phyloP scores from a whole-genome alignment of 2,329 filamentous ascomycete species.

The Penicillium brevicompactum region DNA sequence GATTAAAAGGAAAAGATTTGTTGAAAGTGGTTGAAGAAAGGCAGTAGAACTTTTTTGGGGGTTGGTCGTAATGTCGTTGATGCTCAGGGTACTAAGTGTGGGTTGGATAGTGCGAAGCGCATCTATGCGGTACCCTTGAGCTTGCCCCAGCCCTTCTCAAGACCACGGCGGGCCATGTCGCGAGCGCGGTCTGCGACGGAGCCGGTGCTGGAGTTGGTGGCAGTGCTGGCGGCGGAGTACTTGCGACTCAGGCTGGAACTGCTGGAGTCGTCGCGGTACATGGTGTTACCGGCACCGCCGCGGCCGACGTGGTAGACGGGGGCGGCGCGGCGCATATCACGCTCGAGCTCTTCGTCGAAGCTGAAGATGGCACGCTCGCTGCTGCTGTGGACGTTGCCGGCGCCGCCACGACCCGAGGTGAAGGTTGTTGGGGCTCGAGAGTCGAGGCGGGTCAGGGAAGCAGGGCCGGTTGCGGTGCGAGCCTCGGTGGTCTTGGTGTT shows the following conservation, averaged over 20 bases:
- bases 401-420: constrained; percentile 56
- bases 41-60: constrained; percentile 22
- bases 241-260: constrained; percentile 36
- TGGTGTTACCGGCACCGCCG: constrained; percentile 61
- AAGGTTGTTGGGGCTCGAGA: constrained; percentile 44
- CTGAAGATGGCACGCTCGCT: constrained; percentile 64
- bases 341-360: constrained; percentile 67
- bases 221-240: constrained; percentile 38
- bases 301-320: constrained; percentile 67
- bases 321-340: constrained; percentile 57
- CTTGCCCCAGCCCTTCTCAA: constrained; percentile 46
- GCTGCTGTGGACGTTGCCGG: constrained; percentile 57
- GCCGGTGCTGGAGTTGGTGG: constrained; percentile 38
- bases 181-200: constrained; percentile 38
- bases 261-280: constrained; percentile 32
- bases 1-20: constrained; percentile 2
- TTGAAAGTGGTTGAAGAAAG: constrained; percentile 3
- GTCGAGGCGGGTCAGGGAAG: constrained; percentile 54
- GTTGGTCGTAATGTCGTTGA: constrained; percentile 17
- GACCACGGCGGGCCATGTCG: constrained; percentile 37
- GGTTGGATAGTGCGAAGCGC: neutral
- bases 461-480: constrained; percentile 45
- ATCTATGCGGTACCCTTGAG: constrained; percentile 38
- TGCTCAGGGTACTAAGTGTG: neutral
- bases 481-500: constrained; percentile 54